Percentiles rank a stretch among this genome's conserved stretches.
Conservation (phyloP, 1,284 basidiomycete species). For the Papiliotrema fonsecae region DNA sequence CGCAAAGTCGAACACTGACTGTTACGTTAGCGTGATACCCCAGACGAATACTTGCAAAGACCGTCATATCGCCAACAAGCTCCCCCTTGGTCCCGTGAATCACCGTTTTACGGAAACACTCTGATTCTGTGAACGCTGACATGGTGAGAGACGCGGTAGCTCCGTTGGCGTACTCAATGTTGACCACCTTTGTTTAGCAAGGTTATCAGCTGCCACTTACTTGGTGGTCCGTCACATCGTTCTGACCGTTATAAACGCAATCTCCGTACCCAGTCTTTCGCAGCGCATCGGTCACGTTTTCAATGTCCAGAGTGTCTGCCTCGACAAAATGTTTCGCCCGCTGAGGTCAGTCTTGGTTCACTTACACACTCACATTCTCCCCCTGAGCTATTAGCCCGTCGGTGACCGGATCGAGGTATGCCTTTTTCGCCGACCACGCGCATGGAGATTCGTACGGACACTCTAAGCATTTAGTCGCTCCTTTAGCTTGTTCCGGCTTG, state of each 20-base stretch:
- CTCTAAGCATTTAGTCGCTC: slow-evolving; percentile 64
- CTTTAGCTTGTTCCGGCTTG: slow-evolving; percentile 65
- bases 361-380: too few species aligned
- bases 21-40: background rate
- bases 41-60: slow-evolving; percentile 49
- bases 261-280: slow-evolving; percentile 63
- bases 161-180: slow-evolving; percentile 71
- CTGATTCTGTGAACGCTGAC: slow-evolving; percentile 49
- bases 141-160: slow-evolving; percentile 75
- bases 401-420: slow-evolving; percentile 18
- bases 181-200: too few species aligned
- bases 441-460: slow-evolving; percentile 67
- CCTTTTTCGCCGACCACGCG: slow-evolving; percentile 75
- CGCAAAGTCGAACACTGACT: slow-evolving; percentile 65
- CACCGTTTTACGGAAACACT: slow-evolving; percentile 68
- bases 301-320: slow-evolving; percentile 64
- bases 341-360: slow-evolving; percentile 1
- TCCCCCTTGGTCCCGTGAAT: slow-evolving; percentile 75
- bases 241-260: slow-evolving; percentile 73
- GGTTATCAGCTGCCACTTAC: too few species aligned
- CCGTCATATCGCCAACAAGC: slow-evolving; percentile 72
- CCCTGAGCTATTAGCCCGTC: too few species aligned
- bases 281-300: slow-evolving; percentile 64
- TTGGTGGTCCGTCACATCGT: slow-evolving; percentile 76
- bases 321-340: slow-evolving; percentile 55